Evolutionary conservation across 2,329 filamentous ascomycete species (phyloP).

Genomic region (Xylaria sp.): DNA sequence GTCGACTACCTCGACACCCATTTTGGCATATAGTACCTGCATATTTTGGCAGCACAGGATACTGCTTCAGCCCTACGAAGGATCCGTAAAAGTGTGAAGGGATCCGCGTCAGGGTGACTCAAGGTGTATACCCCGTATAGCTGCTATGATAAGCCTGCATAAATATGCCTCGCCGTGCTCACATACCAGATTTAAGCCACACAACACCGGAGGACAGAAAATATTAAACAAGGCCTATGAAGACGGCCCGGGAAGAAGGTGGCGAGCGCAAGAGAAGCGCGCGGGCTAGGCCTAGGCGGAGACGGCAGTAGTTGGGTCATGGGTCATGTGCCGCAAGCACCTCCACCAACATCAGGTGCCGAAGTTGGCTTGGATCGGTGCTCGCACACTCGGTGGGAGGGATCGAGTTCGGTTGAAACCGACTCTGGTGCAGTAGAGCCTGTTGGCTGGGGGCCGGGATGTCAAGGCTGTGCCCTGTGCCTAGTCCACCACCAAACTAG

Average conservation of each 20-base stretch:
- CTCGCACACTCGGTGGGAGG: constrained; percentile 6
- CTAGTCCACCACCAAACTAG: constrained; percentile 21
- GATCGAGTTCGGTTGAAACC: constrained; percentile 3
- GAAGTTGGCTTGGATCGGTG: constrained; percentile 1
- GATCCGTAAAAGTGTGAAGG: constrained; percentile 21
- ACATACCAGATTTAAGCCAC: not conserved
- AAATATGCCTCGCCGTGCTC: constrained; percentile 13
- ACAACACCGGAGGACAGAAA: not conserved
- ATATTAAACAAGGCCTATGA: not conserved
- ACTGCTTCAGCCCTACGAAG: constrained; percentile 30
- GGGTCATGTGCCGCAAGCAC: constrained; percentile 5
- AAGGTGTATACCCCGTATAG: constrained; percentile 9
- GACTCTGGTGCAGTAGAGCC: constrained; percentile 10
- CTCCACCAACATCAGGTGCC: constrained; percentile 10
- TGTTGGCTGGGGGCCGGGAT: constrained; percentile 26
- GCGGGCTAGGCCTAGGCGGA: constrained; percentile 4
- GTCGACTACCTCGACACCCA: constrained; percentile 6
- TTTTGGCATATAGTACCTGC: constrained; percentile 19
- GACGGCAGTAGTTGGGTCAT: constrained; percentile 3
- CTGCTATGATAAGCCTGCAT: constrained; percentile 12
- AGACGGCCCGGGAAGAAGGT: constrained; percentile 1
- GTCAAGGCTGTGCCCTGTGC: constrained; percentile 21
- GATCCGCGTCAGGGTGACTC: constrained; percentile 15
- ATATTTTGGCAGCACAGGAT: constrained; percentile 20
- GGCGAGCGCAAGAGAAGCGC: constrained; percentile 1